phyloP scores from a whole-genome alignment of 495 filamentous ascomycete genomes.

The Penicillium manginii region DNA sequence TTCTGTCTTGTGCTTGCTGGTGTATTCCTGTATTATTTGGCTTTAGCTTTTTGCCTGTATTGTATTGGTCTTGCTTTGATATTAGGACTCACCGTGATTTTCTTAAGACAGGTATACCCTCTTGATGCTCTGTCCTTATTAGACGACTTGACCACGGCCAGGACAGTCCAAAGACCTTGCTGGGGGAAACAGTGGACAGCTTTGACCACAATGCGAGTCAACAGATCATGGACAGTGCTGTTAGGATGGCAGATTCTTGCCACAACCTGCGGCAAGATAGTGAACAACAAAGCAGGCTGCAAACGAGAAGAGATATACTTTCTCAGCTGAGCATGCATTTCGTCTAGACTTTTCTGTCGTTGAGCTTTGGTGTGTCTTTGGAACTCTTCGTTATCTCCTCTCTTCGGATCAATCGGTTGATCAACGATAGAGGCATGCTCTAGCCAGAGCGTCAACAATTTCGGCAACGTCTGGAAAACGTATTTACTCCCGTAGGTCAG shows the following conservation, averaged over 20 bases:
- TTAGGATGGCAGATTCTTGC: constrained; percentile 90
- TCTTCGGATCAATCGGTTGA: constrained; percentile 66
- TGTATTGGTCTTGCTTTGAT: not conserved
- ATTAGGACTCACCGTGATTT: constrained; percentile 37
- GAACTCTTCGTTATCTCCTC: constrained; percentile 66
- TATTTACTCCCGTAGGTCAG: constrained; percentile 90
- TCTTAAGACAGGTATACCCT: constrained; percentile 54
- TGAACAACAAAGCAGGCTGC: constrained; percentile 90
- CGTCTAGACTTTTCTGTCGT: constrained; percentile 67
- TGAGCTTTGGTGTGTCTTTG: constrained; percentile 55
- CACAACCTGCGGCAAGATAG: constrained; percentile 88
- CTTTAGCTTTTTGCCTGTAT: not conserved
- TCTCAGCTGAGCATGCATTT: constrained; percentile 69
- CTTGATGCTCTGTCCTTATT: constrained; percentile 52
- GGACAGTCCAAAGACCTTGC: constrained; percentile 90
- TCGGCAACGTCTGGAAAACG: constrained; percentile 88
- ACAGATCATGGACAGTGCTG: constrained; percentile 68
- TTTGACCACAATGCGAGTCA: constrained; percentile 79
- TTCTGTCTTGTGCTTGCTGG: constrained; percentile 49
- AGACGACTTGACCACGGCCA: constrained; percentile 73
- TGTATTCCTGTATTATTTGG: constrained; percentile 38
- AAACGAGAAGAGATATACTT: constrained; percentile 71
- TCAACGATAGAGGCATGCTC: constrained; percentile 80
- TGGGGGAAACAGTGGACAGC: constrained; percentile 79
- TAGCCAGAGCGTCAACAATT: constrained; percentile 89